Evolutionary conservation across 305 asterid genomes (phyloP), one percentile per base, ranked within the genome.

Genomic region (Fraxinus baroniana): DNA sequence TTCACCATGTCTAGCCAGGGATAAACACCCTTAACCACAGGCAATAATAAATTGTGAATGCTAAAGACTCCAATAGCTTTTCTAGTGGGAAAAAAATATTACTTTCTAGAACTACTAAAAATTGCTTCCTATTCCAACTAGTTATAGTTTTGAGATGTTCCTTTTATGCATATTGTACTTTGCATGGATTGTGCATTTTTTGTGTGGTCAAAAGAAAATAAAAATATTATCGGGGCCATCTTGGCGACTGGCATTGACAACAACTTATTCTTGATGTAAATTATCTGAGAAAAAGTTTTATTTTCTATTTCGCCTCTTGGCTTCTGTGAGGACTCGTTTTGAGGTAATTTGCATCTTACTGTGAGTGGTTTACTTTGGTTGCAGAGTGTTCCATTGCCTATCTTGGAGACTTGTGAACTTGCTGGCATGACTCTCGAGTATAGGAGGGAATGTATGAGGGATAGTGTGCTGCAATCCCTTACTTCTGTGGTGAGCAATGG

Each of bases 361-460:
- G 1, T 30, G 37, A 20, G 3, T 76, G 2, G 26, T 44, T 36
- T 64, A n/a, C 55, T 74, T 39, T 7, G 18, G 37, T 77, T 81
- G 87, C 92, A 96, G 99, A 94, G 98, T 81, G 98, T 93, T 83
- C 99, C 99, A 20, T 79, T 85, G 20, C 87, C 91, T n/a, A 84
- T 97, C 71, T 46, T 94, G 89, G 99, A 95, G 90, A 91, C 90
- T 72, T 93, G 90, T 10, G 99, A 97, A 91, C 93, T 97, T 18
- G 92, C 90, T 35, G 90, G 94, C 44, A 86, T 94, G 95, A 94
- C 96, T 17, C 83, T 97, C 35, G 99, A 97, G 86, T 97, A 94
- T 83, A 84, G 98, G 78, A 92, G 98, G 91, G 99, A 97, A 85
- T 97, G 99, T 89, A 90, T 87, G 91, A 97, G 91, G 92, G 99